Evolutionary conservation across 2,329 filamentous ascomycete species (phyloP), one percentile per base, ranked within the genome.

Genomic region (Xylaria sp.): DNA sequence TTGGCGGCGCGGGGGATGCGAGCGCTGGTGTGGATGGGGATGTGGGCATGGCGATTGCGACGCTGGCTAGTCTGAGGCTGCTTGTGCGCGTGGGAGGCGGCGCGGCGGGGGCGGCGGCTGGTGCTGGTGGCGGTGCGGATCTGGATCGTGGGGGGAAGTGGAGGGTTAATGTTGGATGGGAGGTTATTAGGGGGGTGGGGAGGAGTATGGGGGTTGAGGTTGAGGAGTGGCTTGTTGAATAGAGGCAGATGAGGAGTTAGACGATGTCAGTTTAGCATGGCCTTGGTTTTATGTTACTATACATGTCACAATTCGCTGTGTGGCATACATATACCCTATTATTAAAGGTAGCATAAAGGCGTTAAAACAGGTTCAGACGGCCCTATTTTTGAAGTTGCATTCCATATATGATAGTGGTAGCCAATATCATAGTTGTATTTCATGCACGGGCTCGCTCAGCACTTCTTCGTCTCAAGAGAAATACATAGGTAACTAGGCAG

Each of bases 111-210:
- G 87, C 92, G 11, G 90, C 89, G 63, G 86, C n/a, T 7, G 62
- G 56, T 31, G 62, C 41, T 37, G 58, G 58, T 89, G 87, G 87
- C 0, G 93, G 90, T 87, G 79, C 80, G 9, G 90, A 93, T 75
- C 79, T 92, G 70, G 91, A 94, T 72, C 80, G 86, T 0, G 86
- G 86, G 0, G 87, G 85, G 4, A 88, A 90, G 75, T 95, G 90
- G 90, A 86, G 89, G 70, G 88, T 93, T 9, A 91, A 90, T 68
- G 87, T 91, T 59, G 87, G 88, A 1, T 93, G 90, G 90, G 92
- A 95, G 71, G 87, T 90, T 64, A 85, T 91, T 6, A 80, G 88
- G 62, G 84, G 82, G 3, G 77, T 95, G 65, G 91, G 90, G 27
- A 80, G 91, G 71, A 89, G 85, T 71, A 85, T 95, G 53, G 89